Evolutionary conservation across 1,284 basidiomycete genomes (phyloP).

Genomic region (Entoloma clypeatum): DNA sequence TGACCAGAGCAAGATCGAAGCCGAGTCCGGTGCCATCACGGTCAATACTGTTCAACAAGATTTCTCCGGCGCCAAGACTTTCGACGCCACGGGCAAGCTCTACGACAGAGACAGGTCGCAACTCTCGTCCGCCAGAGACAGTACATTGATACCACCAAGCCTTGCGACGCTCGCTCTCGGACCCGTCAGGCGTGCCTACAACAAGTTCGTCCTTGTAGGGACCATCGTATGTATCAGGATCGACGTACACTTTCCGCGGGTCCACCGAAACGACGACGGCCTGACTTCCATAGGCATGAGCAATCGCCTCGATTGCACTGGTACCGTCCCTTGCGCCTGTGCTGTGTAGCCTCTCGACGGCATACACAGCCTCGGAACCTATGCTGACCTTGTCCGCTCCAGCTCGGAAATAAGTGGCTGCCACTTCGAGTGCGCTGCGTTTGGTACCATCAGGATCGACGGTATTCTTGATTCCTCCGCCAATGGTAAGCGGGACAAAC

Average conservation of each 20-base stretch:
- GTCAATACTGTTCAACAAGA: constrained; percentile 96
- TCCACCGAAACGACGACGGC: constrained; percentile 98
- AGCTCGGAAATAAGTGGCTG: constrained; percentile 93
- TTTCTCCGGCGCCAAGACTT: constrained; percentile 89
- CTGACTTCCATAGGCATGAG: constrained; percentile 88
- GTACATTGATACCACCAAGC: constrained; percentile 99
- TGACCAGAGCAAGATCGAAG: constrained; percentile 86
- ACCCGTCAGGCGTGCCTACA: constrained; percentile 45
- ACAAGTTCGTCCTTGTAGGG: constrained; percentile 69
- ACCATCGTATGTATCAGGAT: constrained; percentile 63
- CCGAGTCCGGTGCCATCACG: constrained; percentile 92
- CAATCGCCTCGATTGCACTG: constrained; percentile 95
- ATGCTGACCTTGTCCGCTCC: constrained; percentile 99
- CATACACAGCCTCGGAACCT: constrained; percentile 92
- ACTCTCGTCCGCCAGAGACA: constrained; percentile 88
- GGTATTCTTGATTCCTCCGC: constrained; percentile 96
- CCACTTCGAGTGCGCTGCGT: constrained; percentile 88
- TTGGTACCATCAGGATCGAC: constrained; percentile 93
- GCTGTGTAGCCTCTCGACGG: constrained; percentile 80
- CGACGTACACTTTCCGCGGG: constrained; percentile 86
- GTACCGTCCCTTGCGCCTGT: constrained; percentile 55
- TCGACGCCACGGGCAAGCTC: constrained; percentile 91
- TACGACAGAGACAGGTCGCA: constrained; percentile 87
- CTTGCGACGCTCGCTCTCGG: constrained; percentile 61
- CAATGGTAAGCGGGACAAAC: constrained; percentile 98